phyloP scores from a whole-genome alignment of 1,139 yeast genomes.

The Groenewaldozyma auringiensis region DNA sequence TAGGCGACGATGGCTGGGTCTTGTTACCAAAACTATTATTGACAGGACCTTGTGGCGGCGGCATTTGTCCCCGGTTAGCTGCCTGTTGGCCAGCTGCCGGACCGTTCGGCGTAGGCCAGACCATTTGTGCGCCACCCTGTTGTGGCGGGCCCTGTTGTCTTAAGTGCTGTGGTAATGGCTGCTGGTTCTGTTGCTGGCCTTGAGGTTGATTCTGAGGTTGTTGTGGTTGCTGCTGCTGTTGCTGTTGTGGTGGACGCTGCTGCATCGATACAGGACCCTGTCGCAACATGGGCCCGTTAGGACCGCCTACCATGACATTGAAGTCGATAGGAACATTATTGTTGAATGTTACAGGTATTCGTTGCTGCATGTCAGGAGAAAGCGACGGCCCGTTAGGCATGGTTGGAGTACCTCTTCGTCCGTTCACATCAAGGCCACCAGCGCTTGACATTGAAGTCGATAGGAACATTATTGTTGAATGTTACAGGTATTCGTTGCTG shows the following conservation, averaged over 20 bases:
- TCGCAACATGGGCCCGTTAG: constrained; percentile 21
- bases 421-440: neutral
- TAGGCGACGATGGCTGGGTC: constrained; percentile 32
- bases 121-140: constrained; percentile 5
- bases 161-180: constrained; percentile 4
- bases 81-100: neutral
- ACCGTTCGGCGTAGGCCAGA: constrained; percentile 7
- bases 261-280: constrained; percentile 15
- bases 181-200: constrained; percentile 7
- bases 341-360: constrained; percentile 9
- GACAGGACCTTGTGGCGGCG: constrained; percentile 26
- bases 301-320: constrained; percentile 26
- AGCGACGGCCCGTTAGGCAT: neutral
- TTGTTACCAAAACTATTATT: constrained; percentile 16
- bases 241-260: constrained; percentile 15
- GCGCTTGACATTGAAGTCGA: constrained; percentile 27
- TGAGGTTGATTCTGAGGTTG: constrained; percentile 19
- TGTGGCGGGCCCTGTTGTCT: constrained; percentile 4
- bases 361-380: constrained; percentile 14
- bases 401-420: neutral
- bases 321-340: constrained; percentile 22
- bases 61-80: constrained; percentile 18
- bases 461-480: constrained; percentile 15
- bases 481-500: constrained; percentile 12
- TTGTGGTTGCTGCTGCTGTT: constrained; percentile 11